Base-by-base conservation (phyloP, 192 early-diverging fungal genomes). In the Gigaspora rosea region DNA sequence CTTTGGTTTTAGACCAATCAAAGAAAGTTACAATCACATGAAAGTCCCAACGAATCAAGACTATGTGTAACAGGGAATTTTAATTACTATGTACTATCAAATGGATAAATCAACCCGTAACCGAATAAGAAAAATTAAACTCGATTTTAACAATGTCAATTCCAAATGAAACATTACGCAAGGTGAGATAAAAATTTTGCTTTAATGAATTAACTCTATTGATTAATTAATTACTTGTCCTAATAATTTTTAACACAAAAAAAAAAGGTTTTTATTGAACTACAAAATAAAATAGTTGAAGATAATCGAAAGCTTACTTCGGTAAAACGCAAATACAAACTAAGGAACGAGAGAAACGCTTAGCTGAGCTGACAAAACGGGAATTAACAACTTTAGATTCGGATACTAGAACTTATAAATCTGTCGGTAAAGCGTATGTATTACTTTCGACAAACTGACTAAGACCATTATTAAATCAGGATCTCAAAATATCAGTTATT, bases 301-400 rank as follows among this genome's bases (percentile, higher is more conserved):
- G 86, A 85, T 18, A 79, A 79, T 66, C 88, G 88, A 32, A 91
- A 93, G 80, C 85, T 91, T 15, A 79, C 80, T 49, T 82, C 81
- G 0, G 86, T 92, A 35, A 83, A 56, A 82, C 85, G 8, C 92
- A 94, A 83, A 88, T 92, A 49, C 82, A 82, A 63, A 76, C 83
- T 27, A 84, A 88, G 64, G 90, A 91, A 73, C 83, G 92, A 11
- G 92, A 94, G 75, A 86, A 86, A 59, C 85, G 86, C 70, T 84
- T 93, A 46, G 85, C 86, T 41, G 90, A 92, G 61, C 82, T 94
- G 41, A 91, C 93, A 13, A 85, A 84, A 75, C 88, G 86, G 70
- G 93, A 94, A 78, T 86, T 94, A 6, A 78, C 83, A 48, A 64
- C 83, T 11, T 81, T 93, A 8, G 80, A 82, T 22, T 51, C 71